phyloP scores from a whole-genome alignment of 257 asterid genomes.

The Phtheirospermum japonicum region DNA sequence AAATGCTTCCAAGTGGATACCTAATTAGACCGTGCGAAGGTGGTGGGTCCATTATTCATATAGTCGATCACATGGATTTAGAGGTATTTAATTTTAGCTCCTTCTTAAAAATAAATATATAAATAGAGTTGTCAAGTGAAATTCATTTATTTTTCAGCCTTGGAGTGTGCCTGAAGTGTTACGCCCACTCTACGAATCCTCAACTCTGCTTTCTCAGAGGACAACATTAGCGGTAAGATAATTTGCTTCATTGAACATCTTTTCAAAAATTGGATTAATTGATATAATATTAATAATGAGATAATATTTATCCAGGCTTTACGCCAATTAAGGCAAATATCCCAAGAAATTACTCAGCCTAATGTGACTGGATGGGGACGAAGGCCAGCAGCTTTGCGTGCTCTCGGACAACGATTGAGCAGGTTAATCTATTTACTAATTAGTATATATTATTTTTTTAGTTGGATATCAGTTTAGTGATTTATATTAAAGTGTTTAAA shows the following conservation, averaged over 20 bases:
- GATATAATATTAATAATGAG: not conserved
- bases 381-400: conserved; percentile 92
- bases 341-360: conserved; percentile 88
- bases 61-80: conserved; percentile 87
- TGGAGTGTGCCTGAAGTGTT: conserved; percentile 98
- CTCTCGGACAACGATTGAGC: conserved; percentile 94
- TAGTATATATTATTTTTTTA: conserved; percentile 2
- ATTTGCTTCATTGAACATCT: not conserved
- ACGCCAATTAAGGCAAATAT: conserved; percentile 86
- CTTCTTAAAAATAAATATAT: not conserved
- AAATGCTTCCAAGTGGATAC: conserved; percentile 92
- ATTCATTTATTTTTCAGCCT: conserved; percentile 47
- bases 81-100: conserved; percentile 49
- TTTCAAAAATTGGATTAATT: not conserved
- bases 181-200: conserved; percentile 90
- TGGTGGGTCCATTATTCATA: conserved; percentile 91
- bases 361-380: conserved; percentile 84
- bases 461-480: not conserved
- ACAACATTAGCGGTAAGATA: conserved; percentile 73
- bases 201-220: conserved; percentile 81
- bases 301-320: conserved; percentile 52
- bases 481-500: not conserved
- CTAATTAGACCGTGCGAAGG: conserved; percentile 96
- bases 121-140: conserved; percentile 1
- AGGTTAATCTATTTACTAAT: conserved; percentile 36